Conservation (phyloP, 306 rosid genomes). For the Boehmeria nivea region DNA sequence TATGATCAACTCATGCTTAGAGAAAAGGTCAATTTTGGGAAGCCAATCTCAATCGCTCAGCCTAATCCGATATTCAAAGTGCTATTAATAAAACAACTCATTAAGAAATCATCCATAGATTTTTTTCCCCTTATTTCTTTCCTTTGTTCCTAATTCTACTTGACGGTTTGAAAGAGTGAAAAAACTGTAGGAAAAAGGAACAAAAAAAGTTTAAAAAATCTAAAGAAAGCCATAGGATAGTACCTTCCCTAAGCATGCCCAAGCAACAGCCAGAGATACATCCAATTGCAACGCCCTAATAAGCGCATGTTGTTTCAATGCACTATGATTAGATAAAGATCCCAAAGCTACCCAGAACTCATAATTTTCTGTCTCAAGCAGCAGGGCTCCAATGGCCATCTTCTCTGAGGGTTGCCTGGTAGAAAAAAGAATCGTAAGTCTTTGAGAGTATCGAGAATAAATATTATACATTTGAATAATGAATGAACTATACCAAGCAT, state of each 20-base stretch:
- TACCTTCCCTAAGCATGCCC: conserved; percentile 97
- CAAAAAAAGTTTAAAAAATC: background rate
- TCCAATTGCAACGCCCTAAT: conserved; percentile 82
- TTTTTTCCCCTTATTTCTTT: no score
- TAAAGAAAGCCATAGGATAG: conserved; percentile 7
- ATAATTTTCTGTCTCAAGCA: conserved; percentile 78
- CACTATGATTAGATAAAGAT: conserved; percentile 50
- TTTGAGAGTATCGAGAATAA: conserved; percentile 16
- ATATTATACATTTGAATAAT: conserved; percentile 10
- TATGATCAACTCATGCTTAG: no score
- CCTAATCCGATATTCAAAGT: no score
- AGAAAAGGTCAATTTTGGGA: no score
- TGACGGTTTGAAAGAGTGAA: no score
- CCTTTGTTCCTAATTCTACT: background rate
- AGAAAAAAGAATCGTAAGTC: conserved; percentile 19
- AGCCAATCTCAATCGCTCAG: no score
- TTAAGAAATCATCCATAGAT: no score
- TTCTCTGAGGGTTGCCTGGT: conserved; percentile 71
- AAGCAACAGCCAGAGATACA: conserved; percentile 72
- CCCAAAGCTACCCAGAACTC: conserved; percentile 94
- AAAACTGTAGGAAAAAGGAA: conserved; percentile 9
- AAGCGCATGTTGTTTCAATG: conserved; percentile 81
- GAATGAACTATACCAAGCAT: conserved; percentile 53
- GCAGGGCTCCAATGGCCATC: conserved; percentile 85
- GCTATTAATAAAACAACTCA: no score